Evolutionary conservation across 1,284 basidiomycete species (phyloP), one percentile per base, ranked within the genome.

Genomic region (Grifola frondosa): DNA sequence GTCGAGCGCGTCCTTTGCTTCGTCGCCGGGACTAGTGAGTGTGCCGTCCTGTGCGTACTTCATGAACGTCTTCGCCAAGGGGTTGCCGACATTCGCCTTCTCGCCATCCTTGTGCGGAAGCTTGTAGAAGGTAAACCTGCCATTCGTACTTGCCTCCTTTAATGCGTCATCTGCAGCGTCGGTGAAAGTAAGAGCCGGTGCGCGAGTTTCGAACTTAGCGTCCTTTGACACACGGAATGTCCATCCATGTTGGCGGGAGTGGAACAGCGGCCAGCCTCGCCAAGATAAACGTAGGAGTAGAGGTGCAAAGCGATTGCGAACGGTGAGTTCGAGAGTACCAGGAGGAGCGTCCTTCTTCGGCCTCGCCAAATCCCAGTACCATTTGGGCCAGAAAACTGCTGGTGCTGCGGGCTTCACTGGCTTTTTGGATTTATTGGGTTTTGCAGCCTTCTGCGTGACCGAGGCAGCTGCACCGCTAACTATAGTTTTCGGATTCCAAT

Each of bases 41-140:
- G 85, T 88, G 8, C 91, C 91, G 52, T 92, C 86, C 62, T 92
- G 87, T 32, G 93, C 86, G 52, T 82, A 90, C 58, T 89, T 86
- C 63, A 97, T 77, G 66, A 98, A 99, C 5, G 79, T 80, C 68
- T 98, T 98, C 37, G 82, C 79, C 10, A 99, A 79, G 0, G 96
- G 95, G 52, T 78, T 94, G 1, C 94, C 96, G 12, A 99, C 95
- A 58, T 98, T 98, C 32, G 91, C 89, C 29, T 79, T 79, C 49
- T 97, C 96, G 3, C 97, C 96, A 54, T 95, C 91, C 59, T 94
- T 93, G 68, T 99, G 97, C 1, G 95, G 97, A 1, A 99, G 75
- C 66, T 97, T 96, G 74, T 91, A 91, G 66, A 93, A 98, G 2
- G 69, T 47, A 54, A 72, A 84, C 2, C 73, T 75, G 6, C 66